Conservation (phyloP, 768 basidiomycete genomes). For the Boletus sensibilis region DNA sequence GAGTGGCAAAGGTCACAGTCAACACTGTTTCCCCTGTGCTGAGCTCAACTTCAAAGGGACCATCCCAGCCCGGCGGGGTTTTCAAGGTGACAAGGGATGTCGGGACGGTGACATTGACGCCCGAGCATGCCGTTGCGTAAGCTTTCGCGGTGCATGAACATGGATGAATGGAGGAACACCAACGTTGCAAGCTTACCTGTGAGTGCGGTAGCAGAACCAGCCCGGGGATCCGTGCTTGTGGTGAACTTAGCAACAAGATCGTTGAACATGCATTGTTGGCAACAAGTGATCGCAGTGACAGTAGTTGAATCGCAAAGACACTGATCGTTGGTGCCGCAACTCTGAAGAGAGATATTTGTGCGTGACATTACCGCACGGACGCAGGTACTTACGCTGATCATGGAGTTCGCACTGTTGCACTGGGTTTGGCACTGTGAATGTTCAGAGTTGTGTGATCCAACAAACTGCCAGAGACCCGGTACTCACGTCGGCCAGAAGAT, state of each 20-base stretch:
- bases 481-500: conserved; percentile 32
- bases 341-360: conserved; percentile 20
- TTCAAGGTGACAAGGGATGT: conserved; percentile 41
- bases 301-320: conserved; percentile 56
- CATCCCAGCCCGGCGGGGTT: conserved; percentile 58
- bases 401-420: conserved; percentile 27
- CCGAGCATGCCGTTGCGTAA: conserved; percentile 51
- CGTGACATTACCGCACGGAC: background rate
- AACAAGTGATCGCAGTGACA: conserved; percentile 43
- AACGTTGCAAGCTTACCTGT: conserved; percentile 41
- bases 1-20: conserved; percentile 39
- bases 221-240: conserved; percentile 47
- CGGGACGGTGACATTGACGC: conserved; percentile 39
- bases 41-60: conserved; percentile 51
- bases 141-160: conserved; percentile 36
- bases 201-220: conserved; percentile 61
- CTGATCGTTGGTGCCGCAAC: conserved; percentile 43
- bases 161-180: background rate
- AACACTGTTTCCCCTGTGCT: conserved; percentile 44
- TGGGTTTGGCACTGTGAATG: conserved; percentile 24
- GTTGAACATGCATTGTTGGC: conserved; percentile 69
- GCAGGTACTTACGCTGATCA: conserved; percentile 25
- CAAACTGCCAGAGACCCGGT: background rate
- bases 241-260: conserved; percentile 51
- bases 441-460: background rate